Conservation (phyloP, 2,329 filamentous ascomycete genomes). For the Beauveria sp. region DNA sequence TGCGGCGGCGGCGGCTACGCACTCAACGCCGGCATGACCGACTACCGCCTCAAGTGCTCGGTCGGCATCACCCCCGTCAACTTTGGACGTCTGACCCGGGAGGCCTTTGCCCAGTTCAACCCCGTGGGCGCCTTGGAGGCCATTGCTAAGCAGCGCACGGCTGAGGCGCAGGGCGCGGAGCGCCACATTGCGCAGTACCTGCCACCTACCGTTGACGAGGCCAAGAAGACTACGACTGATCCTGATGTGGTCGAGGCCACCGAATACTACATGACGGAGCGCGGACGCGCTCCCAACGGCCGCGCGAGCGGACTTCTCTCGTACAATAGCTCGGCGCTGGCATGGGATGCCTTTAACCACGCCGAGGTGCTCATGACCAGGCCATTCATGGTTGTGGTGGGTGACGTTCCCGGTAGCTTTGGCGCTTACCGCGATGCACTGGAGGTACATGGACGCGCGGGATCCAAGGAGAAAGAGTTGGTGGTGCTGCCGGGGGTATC, state of each 20-base stretch:
- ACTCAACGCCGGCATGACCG: constrained; percentile 25
- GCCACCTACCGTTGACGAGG: constrained; percentile 4
- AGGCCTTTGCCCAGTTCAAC: not conserved
- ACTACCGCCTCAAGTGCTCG: constrained; percentile 28
- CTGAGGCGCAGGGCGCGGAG: constrained; percentile 3
- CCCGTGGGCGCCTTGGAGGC: constrained; percentile 3
- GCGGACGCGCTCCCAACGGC: not conserved
- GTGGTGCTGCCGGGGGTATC: constrained; percentile 10
- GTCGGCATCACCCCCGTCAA: constrained; percentile 23
- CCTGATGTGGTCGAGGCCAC: constrained; percentile 5
- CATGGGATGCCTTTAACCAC: constrained; percentile 11
- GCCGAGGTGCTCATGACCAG: constrained; percentile 8
- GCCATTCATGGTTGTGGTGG: constrained; percentile 11
- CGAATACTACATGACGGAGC: constrained; percentile 10
- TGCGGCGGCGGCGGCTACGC: constrained; percentile 30
- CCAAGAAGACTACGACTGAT: not conserved
- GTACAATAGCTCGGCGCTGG: constrained; percentile 4
- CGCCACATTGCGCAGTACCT: not conserved
- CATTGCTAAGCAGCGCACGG: constrained; percentile 8
- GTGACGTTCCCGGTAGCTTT: constrained; percentile 8
- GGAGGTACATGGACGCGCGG: constrained; percentile 8
- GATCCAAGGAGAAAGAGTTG: constrained; percentile 9
- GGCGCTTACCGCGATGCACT: constrained; percentile 5
- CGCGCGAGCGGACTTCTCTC: constrained; percentile 4
- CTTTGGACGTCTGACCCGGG: constrained; percentile 22